Conservation (phyloP, 352 stramenopile genomes). For the Thalassiosira ordinaria region DNA sequence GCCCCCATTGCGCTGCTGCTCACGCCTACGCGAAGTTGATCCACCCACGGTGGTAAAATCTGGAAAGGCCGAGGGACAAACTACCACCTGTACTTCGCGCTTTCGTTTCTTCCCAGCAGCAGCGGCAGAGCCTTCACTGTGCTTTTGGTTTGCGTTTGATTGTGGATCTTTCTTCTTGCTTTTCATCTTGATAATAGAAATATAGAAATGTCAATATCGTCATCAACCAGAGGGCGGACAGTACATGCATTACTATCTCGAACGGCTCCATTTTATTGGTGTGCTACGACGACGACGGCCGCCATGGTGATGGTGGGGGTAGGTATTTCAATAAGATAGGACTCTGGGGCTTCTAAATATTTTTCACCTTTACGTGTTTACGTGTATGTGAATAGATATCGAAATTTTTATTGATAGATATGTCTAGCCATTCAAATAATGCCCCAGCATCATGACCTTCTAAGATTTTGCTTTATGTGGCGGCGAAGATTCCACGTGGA, state of each 20-base stretch:
- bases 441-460: too few relatives aligned
- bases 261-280: background rate
- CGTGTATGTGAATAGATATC: too few relatives aligned
- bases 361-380: too few relatives aligned
- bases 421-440: too few relatives aligned
- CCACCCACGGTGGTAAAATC: conserved; percentile 56
- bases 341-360: too few relatives aligned
- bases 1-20: too few relatives aligned
- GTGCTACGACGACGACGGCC: too few relatives aligned
- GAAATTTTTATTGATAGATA: too few relatives aligned
- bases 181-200: background rate
- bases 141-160: conserved; percentile 12
- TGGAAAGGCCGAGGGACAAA: conserved; percentile 71
- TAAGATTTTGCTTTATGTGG: too few relatives aligned
- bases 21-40: conserved; percentile 27
- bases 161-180: background rate
- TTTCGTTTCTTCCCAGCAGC: conserved; percentile 41
- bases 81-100: conserved; percentile 63
- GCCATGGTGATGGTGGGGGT: too few relatives aligned
- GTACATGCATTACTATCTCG: background rate
- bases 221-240: background rate
- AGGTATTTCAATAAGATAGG: too few relatives aligned
- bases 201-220: background rate
- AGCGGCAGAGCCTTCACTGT: background rate
- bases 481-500: conserved; percentile 6